Evolutionary conservation across 352 stramenopile genomes (phyloP).

Genomic region (Phytophthora citricola): DNA sequence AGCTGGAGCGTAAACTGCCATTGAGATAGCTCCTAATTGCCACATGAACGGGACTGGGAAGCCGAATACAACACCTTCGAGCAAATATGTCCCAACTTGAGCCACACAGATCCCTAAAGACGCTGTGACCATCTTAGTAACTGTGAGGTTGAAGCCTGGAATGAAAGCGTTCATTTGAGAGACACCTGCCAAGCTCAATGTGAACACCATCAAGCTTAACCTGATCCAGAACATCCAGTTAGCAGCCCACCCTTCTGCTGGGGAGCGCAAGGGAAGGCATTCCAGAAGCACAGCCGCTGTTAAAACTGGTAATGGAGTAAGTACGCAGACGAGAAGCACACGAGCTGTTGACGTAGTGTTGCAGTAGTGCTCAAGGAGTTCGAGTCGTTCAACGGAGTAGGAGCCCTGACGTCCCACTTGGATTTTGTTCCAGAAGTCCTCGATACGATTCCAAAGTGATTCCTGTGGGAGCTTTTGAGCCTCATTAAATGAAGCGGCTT

Average conservation of each 20-base stretch:
- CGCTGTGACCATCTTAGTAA: slow-evolving; percentile 6
- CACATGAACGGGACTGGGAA: slow-evolving; percentile 33
- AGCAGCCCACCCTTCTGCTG: slow-evolving; percentile 12
- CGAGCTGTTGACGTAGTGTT: slow-evolving; percentile 6
- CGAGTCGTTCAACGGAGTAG: slow-evolving; percentile 21
- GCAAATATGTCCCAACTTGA: slow-evolving; percentile 6
- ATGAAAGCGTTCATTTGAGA: slow-evolving; percentile 27
- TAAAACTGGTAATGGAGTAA: slow-evolving; percentile 12
- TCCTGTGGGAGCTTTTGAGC: background rate
- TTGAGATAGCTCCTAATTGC: slow-evolving; percentile 24
- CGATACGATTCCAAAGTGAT: slow-evolving; percentile 2
- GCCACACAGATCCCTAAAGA: slow-evolving; percentile 12
- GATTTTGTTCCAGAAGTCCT: slow-evolving; percentile 18
- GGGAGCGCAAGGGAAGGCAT: slow-evolving; percentile 5
- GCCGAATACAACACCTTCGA: slow-evolving; percentile 10
- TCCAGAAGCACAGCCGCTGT: slow-evolving; percentile 13
- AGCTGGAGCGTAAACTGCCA: slow-evolving; percentile 8
- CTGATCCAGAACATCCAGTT: slow-evolving; percentile 26
- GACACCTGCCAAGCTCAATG: slow-evolving; percentile 9
- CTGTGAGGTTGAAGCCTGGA: slow-evolving; percentile 10
- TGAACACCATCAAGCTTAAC: slow-evolving; percentile 15
- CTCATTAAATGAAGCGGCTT: background rate
- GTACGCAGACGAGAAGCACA: slow-evolving; percentile 4
- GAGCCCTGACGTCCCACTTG: slow-evolving; percentile 22
- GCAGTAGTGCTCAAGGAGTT: slow-evolving; percentile 11